Evolutionary conservation across 371 early-diverging fungal species (phyloP), one percentile per base, ranked within the genome.

Genomic region (Lichtheimia corymbifera): DNA sequence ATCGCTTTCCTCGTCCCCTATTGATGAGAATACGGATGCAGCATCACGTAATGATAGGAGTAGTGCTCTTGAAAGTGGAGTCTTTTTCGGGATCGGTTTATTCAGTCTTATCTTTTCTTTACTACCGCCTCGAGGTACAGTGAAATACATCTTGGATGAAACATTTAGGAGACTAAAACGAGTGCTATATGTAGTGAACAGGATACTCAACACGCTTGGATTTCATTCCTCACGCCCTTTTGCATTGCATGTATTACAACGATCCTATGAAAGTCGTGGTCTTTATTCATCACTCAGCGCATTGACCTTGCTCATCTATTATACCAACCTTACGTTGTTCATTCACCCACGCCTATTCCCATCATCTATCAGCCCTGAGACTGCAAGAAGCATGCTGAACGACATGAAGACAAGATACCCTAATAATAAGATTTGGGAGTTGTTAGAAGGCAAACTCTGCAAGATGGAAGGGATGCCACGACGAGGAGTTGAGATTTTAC

Each of bases 221-320:
- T 79, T 79, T 47, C 76, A 79, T 62, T 76, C 80, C 4, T 79
- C 80, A 20, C 67, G 80, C 9, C 80, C 80, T 0, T 79, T 79
- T 66, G 76, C 80, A 35, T 41, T 79, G 22, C 74, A 79, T 54
- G 55, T 76, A 43, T 58, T 79, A 14, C 71, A 72, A 45, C 61
- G 59, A 59, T 76, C 80, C 5, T 76, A 76, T 43, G 61, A 65
- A 53, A 70, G 61, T 14, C 58, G 65, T n/a, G 76, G 74, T 0
- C 63, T 79, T 0, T 79, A 76, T 55, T 76, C 76, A 6, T 65
- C 74, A 11, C 53, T 79, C 7, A 76, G 74, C 24, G 74, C 77
- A 27, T 53, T 79, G 35, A 63, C 80, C 9, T 59, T 79, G 17
- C 63, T 79, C 9, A 74, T 70, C 5, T 79, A 79, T 28, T 79